Base-by-base conservation (phyloP, 768 basidiomycete species). In the Macrolepiota dolichaula region DNA sequence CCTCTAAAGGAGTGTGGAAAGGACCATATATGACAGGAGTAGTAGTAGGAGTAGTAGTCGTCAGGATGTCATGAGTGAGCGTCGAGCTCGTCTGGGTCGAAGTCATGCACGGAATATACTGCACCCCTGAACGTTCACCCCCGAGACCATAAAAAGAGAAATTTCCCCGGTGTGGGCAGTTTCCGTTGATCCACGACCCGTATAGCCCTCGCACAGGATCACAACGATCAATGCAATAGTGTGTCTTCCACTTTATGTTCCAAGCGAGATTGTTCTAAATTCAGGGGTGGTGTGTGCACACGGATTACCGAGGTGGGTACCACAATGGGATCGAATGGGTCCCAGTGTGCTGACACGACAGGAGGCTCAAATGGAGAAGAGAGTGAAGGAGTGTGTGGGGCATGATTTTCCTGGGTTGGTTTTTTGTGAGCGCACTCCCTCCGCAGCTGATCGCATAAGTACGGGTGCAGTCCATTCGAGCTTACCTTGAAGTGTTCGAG, bases 1-100 rank as follows among this genome's bases (percentile, higher is more conserved):
- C 73, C 22, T 64, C 62, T 12, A 62, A 46, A 40, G 63, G 59
- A 25, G 64, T 65, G 32, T 44, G 62, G 56, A 67, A 71, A 37
- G 73, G 70, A 51, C 63, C 66, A 61, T 70, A 72, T 38, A 70
- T 46, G 5, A 63, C n/a, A n/a, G n/a, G n/a, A n/a, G n/a, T n/a
- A n/a, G n/a, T n/a, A n/a, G n/a, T 66, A 32, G 27, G 37, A 25
- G 35, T 49, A 50, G 38, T n/a, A 11, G 49, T 55, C 22, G 40
- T 35, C 38, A 38, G 46, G 9, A 25, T 27, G 40, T 40, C 54
- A 25, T 25, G 40, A 27, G 27, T 27, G n/a, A 29, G 37, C 22
- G 47, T 27, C 47, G 24, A n/a, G 47, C 19, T 37, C 13, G 57
- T 25, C 24, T n/a, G 57, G 29, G 57, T 58, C 49, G 47, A 40